Conservation (phyloP, 495 filamentous ascomycete genomes). For the Acidomyces sp. region DNA sequence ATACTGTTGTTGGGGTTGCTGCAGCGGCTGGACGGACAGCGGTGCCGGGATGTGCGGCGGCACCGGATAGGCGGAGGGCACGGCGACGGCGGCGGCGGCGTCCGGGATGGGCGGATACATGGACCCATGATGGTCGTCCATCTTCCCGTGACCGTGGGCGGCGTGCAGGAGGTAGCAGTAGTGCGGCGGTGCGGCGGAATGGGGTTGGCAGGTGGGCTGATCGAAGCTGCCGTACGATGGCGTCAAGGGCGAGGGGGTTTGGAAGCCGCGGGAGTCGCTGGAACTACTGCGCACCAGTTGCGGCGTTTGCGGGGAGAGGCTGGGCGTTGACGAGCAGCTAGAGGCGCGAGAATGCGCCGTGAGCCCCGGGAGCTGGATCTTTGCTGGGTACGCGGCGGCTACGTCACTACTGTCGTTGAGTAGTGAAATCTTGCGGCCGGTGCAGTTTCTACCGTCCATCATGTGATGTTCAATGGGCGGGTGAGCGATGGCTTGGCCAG, state of each 20-base stretch:
- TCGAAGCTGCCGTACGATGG: constrained; percentile 18
- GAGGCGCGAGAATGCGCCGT: constrained; percentile 23
- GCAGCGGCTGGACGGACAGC: constrained; percentile 7
- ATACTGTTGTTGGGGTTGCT: constrained; percentile 4
- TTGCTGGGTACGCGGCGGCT: constrained; percentile 1
- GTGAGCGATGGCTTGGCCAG: not conserved
- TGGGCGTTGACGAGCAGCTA: constrained; percentile 28
- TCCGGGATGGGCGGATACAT: constrained; percentile 21
- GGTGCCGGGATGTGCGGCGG: constrained; percentile 13
- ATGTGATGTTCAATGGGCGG: constrained; percentile 11
- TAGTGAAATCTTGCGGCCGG: constrained; percentile 19
- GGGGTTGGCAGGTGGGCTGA: not conserved
- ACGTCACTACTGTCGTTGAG: constrained; percentile 19
- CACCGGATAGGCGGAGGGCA: constrained; percentile 19
- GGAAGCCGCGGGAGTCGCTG: constrained; percentile 24
- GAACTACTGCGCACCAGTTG: constrained; percentile 27
- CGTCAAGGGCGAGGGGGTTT: constrained; percentile 29
- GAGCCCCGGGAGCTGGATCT: constrained; percentile 8
- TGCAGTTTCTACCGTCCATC: constrained; percentile 21
- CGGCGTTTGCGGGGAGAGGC: constrained; percentile 28
- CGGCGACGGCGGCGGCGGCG: constrained; percentile 13
- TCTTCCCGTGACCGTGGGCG: constrained; percentile 2
- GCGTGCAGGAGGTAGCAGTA: not conserved
- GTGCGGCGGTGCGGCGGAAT: not conserved
- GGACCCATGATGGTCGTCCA: constrained; percentile 12